phyloP scores from a whole-genome alignment of 306 rosid species.

The Neltuma alba region DNA sequence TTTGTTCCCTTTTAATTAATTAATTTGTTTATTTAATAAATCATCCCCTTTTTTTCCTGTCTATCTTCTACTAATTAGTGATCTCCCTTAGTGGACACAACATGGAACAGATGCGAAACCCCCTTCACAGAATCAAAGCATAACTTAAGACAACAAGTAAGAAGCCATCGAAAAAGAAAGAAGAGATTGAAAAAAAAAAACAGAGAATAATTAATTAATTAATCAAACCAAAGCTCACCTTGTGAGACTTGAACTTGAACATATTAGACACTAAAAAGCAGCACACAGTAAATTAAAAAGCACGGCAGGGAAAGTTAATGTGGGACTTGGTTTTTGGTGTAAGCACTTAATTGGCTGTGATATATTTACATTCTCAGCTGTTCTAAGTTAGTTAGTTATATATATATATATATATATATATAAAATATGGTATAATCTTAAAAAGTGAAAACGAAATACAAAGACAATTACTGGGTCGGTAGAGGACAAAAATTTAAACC shows the following conservation, averaged over 20 bases:
- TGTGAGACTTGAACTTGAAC: conserved; percentile 25
- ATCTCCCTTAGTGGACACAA: conserved; percentile 36
- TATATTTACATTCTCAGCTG: background rate
- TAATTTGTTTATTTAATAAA: background rate
- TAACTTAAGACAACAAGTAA: conserved; percentile 20
- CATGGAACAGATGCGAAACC: conserved; percentile 62
- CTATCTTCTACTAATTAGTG: conserved; percentile 9
- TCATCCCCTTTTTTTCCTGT: background rate
- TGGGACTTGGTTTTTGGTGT: conserved; percentile 24
- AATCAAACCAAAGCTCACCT: conserved; percentile 17
- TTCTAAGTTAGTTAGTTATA: too few species aligned
- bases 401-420: too few species aligned
- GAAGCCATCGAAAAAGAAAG: background rate
- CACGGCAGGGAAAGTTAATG: conserved; percentile 20
- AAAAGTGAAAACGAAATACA: too few species aligned
- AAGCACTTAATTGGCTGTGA: background rate
- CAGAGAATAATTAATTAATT: background rate
- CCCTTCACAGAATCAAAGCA: conserved; percentile 50
- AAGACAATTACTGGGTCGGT: too few species aligned
- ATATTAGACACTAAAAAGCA: background rate
- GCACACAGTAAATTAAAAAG: background rate
- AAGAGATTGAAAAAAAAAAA: background rate
- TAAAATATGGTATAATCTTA: too few species aligned
- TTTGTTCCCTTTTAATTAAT: background rate
- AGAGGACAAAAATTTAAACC: too few species aligned